Conservation (phyloP, 805 yeast genomes). For the Starmerella kuoi region DNA sequence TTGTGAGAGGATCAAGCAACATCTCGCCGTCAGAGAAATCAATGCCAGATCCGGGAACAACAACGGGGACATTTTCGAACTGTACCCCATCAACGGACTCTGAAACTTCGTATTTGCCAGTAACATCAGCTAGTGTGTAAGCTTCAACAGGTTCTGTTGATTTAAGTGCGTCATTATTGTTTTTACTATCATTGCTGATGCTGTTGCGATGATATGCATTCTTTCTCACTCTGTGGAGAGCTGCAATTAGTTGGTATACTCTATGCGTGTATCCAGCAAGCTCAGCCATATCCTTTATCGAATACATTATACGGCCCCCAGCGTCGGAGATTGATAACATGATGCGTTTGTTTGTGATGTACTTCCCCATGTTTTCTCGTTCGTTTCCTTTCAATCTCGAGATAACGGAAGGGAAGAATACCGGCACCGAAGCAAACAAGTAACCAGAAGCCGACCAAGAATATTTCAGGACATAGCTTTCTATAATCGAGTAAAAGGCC, state of each 20-base stretch:
- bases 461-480: slow-evolving; percentile 77
- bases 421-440: slow-evolving; percentile 79
- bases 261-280: slow-evolving; percentile 84
- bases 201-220: slow-evolving; percentile 21
- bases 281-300: slow-evolving; percentile 83
- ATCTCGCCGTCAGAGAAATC: slow-evolving; percentile 36
- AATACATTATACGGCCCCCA: slow-evolving; percentile 86
- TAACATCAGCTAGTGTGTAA: slow-evolving; percentile 39
- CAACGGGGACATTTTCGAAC: slow-evolving; percentile 69
- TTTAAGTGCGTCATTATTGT: slow-evolving; percentile 1
- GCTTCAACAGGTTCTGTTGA: slow-evolving; percentile 2
- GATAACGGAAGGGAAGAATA: slow-evolving; percentile 42
- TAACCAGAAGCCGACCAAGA: slow-evolving; percentile 96
- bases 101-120: slow-evolving; percentile 69
- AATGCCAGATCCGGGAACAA: slow-evolving; percentile 45
- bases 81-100: slow-evolving; percentile 62
- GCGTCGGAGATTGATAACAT: slow-evolving; percentile 90
- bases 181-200: not conserved
- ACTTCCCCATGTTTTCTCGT: slow-evolving; percentile 59
- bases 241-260: slow-evolving; percentile 62
- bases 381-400: slow-evolving; percentile 6
- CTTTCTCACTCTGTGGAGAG: slow-evolving; percentile 73
- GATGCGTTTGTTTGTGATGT: slow-evolving; percentile 78
- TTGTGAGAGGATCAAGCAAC: slow-evolving; percentile 48
- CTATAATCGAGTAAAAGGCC: slow-evolving; percentile 59